Evolutionary conservation across 2,329 filamentous ascomycete species (phyloP).

Genomic region (Furcasterigmium sp.): DNA sequence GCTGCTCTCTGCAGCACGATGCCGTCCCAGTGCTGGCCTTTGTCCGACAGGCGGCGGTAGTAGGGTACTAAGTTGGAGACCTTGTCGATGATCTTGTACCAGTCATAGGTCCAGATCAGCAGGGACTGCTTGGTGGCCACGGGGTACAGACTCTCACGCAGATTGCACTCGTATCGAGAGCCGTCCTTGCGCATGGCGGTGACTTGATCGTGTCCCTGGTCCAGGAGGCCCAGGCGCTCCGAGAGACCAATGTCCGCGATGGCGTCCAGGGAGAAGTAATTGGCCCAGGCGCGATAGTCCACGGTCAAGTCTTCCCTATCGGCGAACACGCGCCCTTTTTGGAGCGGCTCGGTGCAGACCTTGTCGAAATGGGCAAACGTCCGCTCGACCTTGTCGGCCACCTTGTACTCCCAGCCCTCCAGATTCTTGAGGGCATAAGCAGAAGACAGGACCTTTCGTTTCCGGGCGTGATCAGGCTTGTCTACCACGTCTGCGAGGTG

Average conservation of each 20-base stretch:
- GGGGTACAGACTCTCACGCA: slow-evolving; percentile 45
- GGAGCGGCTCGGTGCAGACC: slow-evolving; percentile 30
- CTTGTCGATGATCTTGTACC: slow-evolving; percentile 42
- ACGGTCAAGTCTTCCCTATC: slow-evolving; percentile 34
- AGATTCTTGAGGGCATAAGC: slow-evolving; percentile 50
- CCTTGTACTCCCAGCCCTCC: slow-evolving; percentile 49
- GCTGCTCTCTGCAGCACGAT: slow-evolving; percentile 25
- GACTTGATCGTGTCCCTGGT: slow-evolving; percentile 39
- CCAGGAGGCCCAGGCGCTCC: slow-evolving; percentile 45
- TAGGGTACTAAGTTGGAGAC: slow-evolving; percentile 40
- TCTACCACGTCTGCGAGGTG: slow-evolving; percentile 48
- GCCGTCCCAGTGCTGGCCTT: slow-evolving; percentile 37
- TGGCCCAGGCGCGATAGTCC: slow-evolving; percentile 45
- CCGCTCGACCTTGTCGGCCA: slow-evolving; percentile 42
- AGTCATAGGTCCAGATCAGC: slow-evolving; percentile 44
- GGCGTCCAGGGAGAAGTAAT: slow-evolving; percentile 52
- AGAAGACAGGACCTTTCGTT: slow-evolving; percentile 42
- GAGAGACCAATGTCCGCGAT: slow-evolving; percentile 51
- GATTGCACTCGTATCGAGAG: slow-evolving; percentile 35
- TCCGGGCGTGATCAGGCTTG: slow-evolving; percentile 44
- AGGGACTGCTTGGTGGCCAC: slow-evolving; percentile 44
- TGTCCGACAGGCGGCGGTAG: slow-evolving; percentile 31
- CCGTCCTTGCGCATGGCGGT: slow-evolving; percentile 39
- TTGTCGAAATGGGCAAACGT: slow-evolving; percentile 38
- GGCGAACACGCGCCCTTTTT: slow-evolving; percentile 17